Base-by-base conservation (phyloP, 2,329 filamentous ascomycete genomes). In the Stagonosporopsis chrysanthemi region DNA sequence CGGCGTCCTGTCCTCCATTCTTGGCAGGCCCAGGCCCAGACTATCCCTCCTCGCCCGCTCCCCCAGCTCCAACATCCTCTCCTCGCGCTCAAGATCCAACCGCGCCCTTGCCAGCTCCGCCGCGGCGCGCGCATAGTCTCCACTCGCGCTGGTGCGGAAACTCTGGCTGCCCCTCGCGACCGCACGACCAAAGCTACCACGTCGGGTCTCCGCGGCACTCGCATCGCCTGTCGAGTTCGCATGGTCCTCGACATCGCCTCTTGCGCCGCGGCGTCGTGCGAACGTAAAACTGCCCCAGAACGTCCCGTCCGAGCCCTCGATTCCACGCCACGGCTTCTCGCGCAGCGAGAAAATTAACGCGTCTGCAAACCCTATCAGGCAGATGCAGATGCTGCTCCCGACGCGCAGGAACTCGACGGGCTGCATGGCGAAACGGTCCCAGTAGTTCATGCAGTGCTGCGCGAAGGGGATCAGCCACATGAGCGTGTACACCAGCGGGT, bases 381-480 rank as follows among this genome's bases (percentile, higher is more conserved):
- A 84, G 29, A 91, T 71, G 66, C 82, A 89, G 44, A 87, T 77
- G 4, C 86, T 81, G 59, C 80, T 81, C 23, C 85, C 67, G 6
- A 87, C 70, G 11, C 80, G 78, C 43, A 93, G 75, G 50, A 77
- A 81, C 61, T 85, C 87, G 0, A 89, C 81, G 1, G 83, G 83
- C 44, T 83, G 72, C 15, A 71, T 62, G 6, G 79, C 82, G 52
- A 79, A 84, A 46, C 77, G 68, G 45, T 86, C 79, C 60, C 81
- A 79, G 74, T 87, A 90, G 50, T 81, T 82, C 46, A 87, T 75
- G 46, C 86, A 80, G 71, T 92, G 88, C 2, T 81, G 81, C 2
- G 88, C 77, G 65, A 92, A 90, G 0, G 90, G 90, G 7, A 90
- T 77, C 3, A 89, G 76, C 90, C 90, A 94, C 63, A 91, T 85